Base-by-base conservation (phyloP, 106 monocot species). In the Acorus gramineus region DNA sequence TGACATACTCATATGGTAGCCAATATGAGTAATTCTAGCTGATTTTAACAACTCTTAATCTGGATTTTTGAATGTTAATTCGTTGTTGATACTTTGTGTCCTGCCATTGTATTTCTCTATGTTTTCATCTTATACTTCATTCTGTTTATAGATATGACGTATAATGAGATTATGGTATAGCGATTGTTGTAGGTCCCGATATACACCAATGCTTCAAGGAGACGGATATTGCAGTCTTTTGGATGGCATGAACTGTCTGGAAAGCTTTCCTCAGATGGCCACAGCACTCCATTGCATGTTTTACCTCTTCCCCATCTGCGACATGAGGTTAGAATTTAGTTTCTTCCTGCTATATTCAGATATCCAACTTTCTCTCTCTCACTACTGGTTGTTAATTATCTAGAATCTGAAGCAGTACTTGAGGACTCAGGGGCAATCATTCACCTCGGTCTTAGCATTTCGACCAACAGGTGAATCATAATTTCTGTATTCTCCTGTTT, bases 161-260 rank as follows among this genome's bases (percentile, higher is more conserved):
- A 28, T 28, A 28, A 28, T 28, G 28, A 28, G 28, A 28, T 28
- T 28, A 28, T 28, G 28, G 28, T 28, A 28, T 28, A 28, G 46
- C 8, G 43, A 5, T 45, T 10, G 73, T 69, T 76, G 54, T 66
- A 86, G 86, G 64, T 86, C 57, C 77, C 79, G 52, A 80, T 86
- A 60, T 82, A 74, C 50, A 61, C 79, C 45, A 62, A 82, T 73
- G 54, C 76, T 65, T 82, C 82, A 64, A 82, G 86, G 79, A 86
- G 79, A 64, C 76, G 69, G 44, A 82, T 86, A 60, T 63, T 86
- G 47, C 76, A 86, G 55, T 70, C 77, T 53, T 82, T 79, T 86
- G 70, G 56, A 50, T 86, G 86, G 86, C 75, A 76, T 53, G 82
- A 86, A 49, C 67, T 86, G 6, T 77, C 76, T 14, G 60, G 77